Base-by-base conservation (phyloP, 345 rosid species). In the Rubroshorea leprosula region DNA sequence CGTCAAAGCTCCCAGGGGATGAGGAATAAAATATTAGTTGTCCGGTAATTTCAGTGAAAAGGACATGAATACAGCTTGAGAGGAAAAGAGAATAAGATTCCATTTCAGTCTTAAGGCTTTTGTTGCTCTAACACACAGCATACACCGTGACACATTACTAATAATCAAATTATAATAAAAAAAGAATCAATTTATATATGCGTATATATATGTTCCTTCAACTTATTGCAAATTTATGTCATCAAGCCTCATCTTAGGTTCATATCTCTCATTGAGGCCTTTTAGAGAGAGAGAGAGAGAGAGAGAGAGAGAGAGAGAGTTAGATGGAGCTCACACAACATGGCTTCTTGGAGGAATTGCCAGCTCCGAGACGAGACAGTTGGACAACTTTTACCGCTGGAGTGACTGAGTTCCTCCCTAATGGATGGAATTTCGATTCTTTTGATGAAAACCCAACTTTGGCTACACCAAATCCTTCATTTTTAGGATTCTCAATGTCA, bases 281-380 rank as follows among this genome's bases (percentile, higher is more conserved):
- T 45, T n/a, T 49, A n/a, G n/a, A n/a, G 58, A 51, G 15, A 49
- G 24, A 35, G 60, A n/a, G n/a, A n/a, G n/a, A n/a, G n/a, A 31
- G 45, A 63, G 67, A 51, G 49, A 57, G 65, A 31, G 45, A 63
- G 67, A 31, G 45, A 63, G 67, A 51, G 49, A 57, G 65, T 53
- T 57, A 47, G 54, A 79, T 84, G 97, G 97, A 90, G 80, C 83
- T 86, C 13, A 67, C 74, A 26, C 83, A 82, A n/a, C 74, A 68
- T 76, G 86, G 82, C 62, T 76, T 83, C 82, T 74, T 77, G 59
- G 97, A 87, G 76, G 97, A 87, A 70, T 65, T 83, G 46, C 75
- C 79, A 56, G 75, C 69, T 73, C 81, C 86, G 58, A 76, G 81
- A 68, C 80, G 80, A 66, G 87, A 80, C 43, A 64, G 56, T 60